Conservation (phyloP, 306 rosid species). For the Vigna unguiculata region DNA sequence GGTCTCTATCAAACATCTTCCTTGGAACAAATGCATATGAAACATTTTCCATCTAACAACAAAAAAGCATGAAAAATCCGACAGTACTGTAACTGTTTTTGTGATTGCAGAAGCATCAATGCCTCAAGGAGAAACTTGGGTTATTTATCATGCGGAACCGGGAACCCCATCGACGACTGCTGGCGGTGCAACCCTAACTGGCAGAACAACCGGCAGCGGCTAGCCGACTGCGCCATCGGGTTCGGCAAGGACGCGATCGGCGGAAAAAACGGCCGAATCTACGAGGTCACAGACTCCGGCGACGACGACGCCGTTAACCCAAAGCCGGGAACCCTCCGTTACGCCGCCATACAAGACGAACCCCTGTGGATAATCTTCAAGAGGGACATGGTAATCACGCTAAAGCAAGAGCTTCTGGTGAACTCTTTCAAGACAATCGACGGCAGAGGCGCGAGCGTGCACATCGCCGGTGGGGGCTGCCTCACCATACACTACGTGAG, state of each 20-base stretch:
- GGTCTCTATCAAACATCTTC: too few relatives aligned
- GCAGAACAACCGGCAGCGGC: conserved; percentile 73
- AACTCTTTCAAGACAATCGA: conserved; percentile 91
- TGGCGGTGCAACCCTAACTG: conserved; percentile 86
- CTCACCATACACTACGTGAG: conserved; percentile 71
- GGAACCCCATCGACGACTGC: conserved; percentile 93
- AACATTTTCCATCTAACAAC: too few relatives aligned
- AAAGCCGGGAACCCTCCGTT: conserved; percentile 71
- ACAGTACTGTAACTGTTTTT: conserved; percentile 12
- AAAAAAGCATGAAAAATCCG: not conserved
- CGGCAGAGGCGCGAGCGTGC: conserved; percentile 92
- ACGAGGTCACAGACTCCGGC: conserved; percentile 66
- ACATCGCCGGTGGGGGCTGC: conserved; percentile 81
- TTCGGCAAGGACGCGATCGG: conserved; percentile 88
- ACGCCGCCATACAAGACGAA: conserved; percentile 84
- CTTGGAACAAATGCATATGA: too few relatives aligned
- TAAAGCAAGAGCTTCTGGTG: conserved; percentile 73
- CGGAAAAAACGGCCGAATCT: conserved; percentile 72
- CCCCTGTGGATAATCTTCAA: conserved; percentile 88
- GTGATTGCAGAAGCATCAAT: conserved; percentile 69
- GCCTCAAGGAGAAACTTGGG: conserved; percentile 79
- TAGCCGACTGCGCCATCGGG: conserved; percentile 90
- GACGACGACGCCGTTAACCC: conserved; percentile 80
- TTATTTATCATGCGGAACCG: conserved; percentile 73
- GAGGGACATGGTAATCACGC: conserved; percentile 78